Evolutionary conservation across 257 asterid species (phyloP), one percentile per base, ranked within the genome.

Genomic region (Mitragyna speciosa): DNA sequence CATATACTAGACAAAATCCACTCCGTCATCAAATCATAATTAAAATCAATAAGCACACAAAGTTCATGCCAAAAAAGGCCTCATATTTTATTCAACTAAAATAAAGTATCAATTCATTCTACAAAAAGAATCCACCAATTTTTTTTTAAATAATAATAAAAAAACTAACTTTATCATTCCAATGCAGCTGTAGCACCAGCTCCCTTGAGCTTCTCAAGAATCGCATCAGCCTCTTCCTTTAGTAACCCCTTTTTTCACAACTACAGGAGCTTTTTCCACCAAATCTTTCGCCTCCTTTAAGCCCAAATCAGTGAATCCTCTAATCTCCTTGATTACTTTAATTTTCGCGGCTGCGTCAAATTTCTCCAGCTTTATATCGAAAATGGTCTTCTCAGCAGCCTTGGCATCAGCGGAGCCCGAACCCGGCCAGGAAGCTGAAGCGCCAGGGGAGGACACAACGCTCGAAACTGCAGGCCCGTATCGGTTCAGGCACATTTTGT

Each of bases 241-340:
- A 39, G 94, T 83, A 16, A 89, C 82, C 56, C 97, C 97, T 71
- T 91, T 94, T 86, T 90, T 94, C 85, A 94, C 91, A 79, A 94
- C 90, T 20, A 90, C 85, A 12, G 97, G 97, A 0, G 92, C 83
- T 84, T 89, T 94, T 87, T 94, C 98, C 77, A 92, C 96, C 88
- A 94, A 84, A 65, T 94, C 97, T 80, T 94, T 94, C 1, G 98
- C 97, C 83, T 92, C 98, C 83, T 94, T 94, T 79, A 94, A 85
- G 6, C 97, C 98, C 82, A 94, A 90, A 71, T 89, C 96, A 12
- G 96, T 92, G 83, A 91, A 84, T 59, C 86, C 88, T 87, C 98
- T 92, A 49, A 94, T 87, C 88, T 94, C 97, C 89, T 94, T 94
- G 28, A 94, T 94, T 84, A 94, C 95, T 82, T 94, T 94, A 54